A percentile compares a stretch with the other conserved stretches of the same genome.
Conservation (phyloP, 1,284 basidiomycete genomes). For the Sporisorium reilianum region DNA sequence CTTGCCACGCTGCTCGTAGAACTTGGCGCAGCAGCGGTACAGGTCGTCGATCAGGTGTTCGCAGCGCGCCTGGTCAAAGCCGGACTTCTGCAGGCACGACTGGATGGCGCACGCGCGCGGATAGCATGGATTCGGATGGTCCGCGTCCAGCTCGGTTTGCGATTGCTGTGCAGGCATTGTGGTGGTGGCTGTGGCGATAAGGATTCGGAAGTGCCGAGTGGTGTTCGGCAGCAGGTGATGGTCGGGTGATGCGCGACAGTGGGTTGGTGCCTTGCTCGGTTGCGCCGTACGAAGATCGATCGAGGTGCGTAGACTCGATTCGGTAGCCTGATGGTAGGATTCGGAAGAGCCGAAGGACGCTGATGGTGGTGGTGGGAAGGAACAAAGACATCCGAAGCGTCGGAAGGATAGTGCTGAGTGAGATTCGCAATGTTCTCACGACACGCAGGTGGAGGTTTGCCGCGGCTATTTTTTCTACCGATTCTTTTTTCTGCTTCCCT, state of each 20-base stretch:
- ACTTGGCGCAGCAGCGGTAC: slow-evolving; percentile 63
- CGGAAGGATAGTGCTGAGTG: not conserved
- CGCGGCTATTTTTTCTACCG: not conserved
- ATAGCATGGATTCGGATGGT: slow-evolving; percentile 61
- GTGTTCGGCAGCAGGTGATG: not conserved
- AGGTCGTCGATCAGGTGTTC: slow-evolving; percentile 60
- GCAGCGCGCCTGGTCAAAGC: slow-evolving; percentile 64
- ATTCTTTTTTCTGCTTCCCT: not conserved
- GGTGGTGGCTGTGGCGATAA: not conserved
- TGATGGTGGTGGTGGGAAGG: not conserved
- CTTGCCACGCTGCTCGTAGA: slow-evolving; percentile 56
- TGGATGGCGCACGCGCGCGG: slow-evolving; percentile 64
- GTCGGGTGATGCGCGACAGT: not conserved
- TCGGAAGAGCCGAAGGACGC: not conserved
- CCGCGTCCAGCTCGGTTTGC: slow-evolving; percentile 30
- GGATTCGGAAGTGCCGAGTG: not conserved
- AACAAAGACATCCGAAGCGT: not conserved
- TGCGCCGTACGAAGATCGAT: not conserved
- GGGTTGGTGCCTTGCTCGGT: not conserved
- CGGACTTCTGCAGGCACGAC: slow-evolving; percentile 59
- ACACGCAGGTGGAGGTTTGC: not conserved
- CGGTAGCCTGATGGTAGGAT: not conserved
- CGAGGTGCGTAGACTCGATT: not conserved
- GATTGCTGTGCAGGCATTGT: slow-evolving; percentile 18
- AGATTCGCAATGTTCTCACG: not conserved